A percentile compares a stretch with the other conserved stretches of the same genome.
These are phyloP conservation scores for Cercospora zeina DNA, from an alignment of 2,329 filamentous ascomycete species.

Conservation along the genomic window DNA sequence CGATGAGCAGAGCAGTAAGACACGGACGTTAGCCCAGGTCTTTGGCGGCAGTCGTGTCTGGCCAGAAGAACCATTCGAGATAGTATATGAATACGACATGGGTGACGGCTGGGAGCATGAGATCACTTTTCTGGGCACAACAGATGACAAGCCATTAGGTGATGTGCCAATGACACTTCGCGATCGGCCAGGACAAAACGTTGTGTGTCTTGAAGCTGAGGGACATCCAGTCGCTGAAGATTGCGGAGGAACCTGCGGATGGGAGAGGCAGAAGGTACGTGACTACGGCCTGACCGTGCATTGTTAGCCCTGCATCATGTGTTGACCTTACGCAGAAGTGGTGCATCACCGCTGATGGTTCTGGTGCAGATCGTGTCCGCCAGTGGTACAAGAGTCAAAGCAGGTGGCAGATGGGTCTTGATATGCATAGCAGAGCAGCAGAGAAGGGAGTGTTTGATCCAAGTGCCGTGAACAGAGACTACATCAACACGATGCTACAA, in stretches of 20 bases:
- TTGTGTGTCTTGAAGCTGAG: not conserved
- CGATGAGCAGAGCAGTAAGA: not conserved
- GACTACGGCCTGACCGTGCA: not conserved
- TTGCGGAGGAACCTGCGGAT: not conserved
- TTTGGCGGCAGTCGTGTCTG: not conserved
- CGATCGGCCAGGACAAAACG: not conserved
- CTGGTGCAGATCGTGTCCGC: not conserved
- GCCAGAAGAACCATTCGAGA: not conserved
- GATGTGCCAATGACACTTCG: not conserved
- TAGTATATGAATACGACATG: not conserved
- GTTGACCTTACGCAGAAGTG: not conserved
- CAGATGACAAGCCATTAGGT: not conserved
- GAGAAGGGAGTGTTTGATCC: no score
- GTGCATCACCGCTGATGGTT: no score
- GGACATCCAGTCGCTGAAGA: not conserved
- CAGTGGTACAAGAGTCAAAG: not conserved
- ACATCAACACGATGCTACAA: no score
- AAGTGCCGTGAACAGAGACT: not conserved
- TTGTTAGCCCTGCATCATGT: no score
- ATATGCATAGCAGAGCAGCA: no score
- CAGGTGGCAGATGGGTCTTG: not conserved
- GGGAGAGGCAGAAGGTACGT: not conserved
- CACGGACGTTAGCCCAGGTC: not conserved
- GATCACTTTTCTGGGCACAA: not conserved
- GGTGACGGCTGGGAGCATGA: conserved; percentile 8